Percentiles rank a stretch among this genome's conserved stretches.
These are phyloP conservation scores for Penicillium coprophilum DNA, from an alignment of 495 filamentous ascomycete genomes.

Conservation along the genomic window DNA sequence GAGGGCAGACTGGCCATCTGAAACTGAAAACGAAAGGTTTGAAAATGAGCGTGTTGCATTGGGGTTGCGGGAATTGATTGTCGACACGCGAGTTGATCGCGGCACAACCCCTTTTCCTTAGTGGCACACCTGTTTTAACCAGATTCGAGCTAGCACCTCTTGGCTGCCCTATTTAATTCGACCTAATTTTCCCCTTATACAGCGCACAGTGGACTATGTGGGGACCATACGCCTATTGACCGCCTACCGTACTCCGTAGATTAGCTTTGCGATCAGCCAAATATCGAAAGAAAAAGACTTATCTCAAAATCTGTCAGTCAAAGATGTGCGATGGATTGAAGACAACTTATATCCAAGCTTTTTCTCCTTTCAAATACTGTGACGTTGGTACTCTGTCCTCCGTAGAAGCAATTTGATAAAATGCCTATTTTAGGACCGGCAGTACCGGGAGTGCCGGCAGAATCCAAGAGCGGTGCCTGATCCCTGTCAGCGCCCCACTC, in stretches of 20 bases:
- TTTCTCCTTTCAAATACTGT: no score
- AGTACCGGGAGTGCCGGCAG: not conserved
- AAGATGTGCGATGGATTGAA: no score
- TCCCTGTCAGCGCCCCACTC: not conserved
- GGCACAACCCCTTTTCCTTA: slow-evolving; percentile 2
- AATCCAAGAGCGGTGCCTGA: not conserved
- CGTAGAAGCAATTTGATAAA: not conserved
- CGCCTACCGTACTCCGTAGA: not conserved
- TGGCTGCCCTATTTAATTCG: slow-evolving; percentile 3
- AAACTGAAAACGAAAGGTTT: not conserved
- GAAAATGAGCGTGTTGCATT: slow-evolving; percentile 6
- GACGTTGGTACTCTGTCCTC: no score
- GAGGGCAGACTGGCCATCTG: not conserved
- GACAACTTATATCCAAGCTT: no score
- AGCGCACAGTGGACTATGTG: not conserved
- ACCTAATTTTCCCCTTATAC: not conserved
- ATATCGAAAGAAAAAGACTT: not conserved
- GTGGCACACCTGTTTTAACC: not conserved
- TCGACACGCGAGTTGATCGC: not conserved
- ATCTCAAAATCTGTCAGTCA: not conserved
- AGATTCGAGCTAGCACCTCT: not conserved
- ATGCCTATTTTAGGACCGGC: not conserved
- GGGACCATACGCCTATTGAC: not conserved
- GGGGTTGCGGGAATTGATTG: slow-evolving; percentile 3
- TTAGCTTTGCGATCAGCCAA: not conserved